Evolutionary conservation across 495 filamentous ascomycete genomes (phyloP), one percentile per base, ranked within the genome.

Genomic region (Tuber magnatum): DNA sequence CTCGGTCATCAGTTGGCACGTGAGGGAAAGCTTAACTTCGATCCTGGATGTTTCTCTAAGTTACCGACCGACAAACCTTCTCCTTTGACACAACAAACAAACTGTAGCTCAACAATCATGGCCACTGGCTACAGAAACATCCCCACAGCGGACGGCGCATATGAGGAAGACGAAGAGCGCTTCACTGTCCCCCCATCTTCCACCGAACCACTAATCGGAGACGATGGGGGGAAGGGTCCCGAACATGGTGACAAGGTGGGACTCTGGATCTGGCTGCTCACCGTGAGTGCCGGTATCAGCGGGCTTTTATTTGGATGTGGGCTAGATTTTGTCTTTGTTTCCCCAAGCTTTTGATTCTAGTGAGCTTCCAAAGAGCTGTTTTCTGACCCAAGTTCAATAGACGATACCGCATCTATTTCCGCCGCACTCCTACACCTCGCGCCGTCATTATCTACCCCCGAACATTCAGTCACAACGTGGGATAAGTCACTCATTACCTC

Each of bases 241-340:
- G 76, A 75, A n/a, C 76, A 79, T 35, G 72, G 76, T 38, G 65
- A 44, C 42, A 79, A 75, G 61, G 78, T 77, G 18, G 72, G 72
- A 24, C 28, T 32, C 48, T 82, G 80, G 80, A 78, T 96, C 74
- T 95, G 92, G 91, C 83, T 89, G 3, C 85, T 97, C 22, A 93
- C 94, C 3, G 85, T 93, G 71, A 90, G 91, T 38, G 93, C 94
- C 14, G 93, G 92, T 7, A 92, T 97, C 43, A 93, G 91, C 75
- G 94, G 94, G 8, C 86, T 97, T 22, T 83, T 97, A 2, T 97
- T 97, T 84, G 94, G 94, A 75, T 97, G 94, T 87, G 87, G 88
- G 92, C 90, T 22, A 2, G 43, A 82, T 61, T 82, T 51, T 40
- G 38, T 56, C 46, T 24, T 32, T 32, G 2, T 65, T 42, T 8